Conservation (phyloP, 768 basidiomycete species). For the Termitomyces sp. region DNA sequence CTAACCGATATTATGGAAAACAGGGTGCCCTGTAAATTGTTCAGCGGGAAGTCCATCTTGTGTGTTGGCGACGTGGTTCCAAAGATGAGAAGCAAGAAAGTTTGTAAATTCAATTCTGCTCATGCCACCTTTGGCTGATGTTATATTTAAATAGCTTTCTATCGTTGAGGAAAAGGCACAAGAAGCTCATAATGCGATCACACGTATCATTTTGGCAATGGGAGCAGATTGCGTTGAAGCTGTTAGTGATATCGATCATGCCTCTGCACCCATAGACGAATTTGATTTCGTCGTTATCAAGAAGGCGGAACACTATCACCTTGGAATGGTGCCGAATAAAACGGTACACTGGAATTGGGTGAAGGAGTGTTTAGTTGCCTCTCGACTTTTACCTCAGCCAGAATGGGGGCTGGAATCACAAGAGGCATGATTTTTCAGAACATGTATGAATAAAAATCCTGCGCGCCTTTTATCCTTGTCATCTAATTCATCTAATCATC, state of each 20-base stretch:
- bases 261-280: constrained; percentile 24
- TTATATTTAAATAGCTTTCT: constrained; percentile 14
- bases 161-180: constrained; percentile 25
- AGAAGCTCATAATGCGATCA: constrained; percentile 41
- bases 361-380: constrained; percentile 70
- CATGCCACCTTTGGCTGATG: constrained; percentile 6
- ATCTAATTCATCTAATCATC: background rate
- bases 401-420: constrained; percentile 19
- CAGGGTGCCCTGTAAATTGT: constrained; percentile 49
- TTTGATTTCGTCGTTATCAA: constrained; percentile 66
- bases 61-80: constrained; percentile 60
- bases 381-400: constrained; percentile 38
- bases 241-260: constrained; percentile 39
- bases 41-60: constrained; percentile 48
- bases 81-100: constrained; percentile 33
- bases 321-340: constrained; percentile 15
- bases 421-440: constrained; percentile 1
- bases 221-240: constrained; percentile 71
- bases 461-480: background rate
- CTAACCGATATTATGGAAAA: constrained; percentile 56
- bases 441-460: background rate
- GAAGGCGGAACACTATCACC: constrained; percentile 30
- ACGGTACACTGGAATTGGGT: constrained; percentile 64
- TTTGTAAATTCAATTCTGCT: constrained; percentile 8
- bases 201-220: constrained; percentile 71